Percentiles rank a stretch among this genome's conserved stretches.
phyloP scores from a whole-genome alignment of 2,329 filamentous ascomycete species.

The Colletotrichum sp. region DNA sequence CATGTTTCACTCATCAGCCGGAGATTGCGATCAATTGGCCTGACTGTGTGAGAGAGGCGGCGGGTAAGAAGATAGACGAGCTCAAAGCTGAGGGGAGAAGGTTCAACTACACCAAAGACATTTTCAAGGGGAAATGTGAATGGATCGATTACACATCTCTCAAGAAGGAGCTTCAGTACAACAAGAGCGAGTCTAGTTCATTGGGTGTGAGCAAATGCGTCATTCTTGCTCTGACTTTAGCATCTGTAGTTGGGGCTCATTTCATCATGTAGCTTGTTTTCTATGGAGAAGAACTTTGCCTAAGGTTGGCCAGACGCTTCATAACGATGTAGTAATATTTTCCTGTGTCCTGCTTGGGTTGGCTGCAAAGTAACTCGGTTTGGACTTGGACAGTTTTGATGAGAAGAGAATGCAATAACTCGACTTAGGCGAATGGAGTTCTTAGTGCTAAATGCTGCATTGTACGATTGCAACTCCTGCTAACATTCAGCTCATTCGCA shows the following conservation, averaged over 20 bases:
- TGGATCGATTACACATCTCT: not conserved
- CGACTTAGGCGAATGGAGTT: not conserved
- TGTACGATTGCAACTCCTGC: accelerated
- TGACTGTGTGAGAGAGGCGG: not conserved
- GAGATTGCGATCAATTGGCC: not conserved
- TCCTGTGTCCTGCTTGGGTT: accelerated
- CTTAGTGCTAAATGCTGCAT: accelerated
- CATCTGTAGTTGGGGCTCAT: not conserved
- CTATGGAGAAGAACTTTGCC: accelerated
- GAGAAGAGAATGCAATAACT: not conserved
- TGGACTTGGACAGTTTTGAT: not conserved
- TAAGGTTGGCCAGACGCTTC: not conserved
- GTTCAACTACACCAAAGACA: not conserved
- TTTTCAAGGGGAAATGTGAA: not conserved
- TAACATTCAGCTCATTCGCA: accelerated
- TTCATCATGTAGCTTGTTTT: not conserved
- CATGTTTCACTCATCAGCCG: not conserved
- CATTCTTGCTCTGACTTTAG: not conserved
- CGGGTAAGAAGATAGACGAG: not conserved
- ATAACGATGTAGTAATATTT: accelerated
- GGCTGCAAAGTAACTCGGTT: accelerated
- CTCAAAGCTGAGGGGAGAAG: not conserved
- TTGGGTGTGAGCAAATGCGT: not conserved
- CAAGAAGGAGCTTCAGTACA: not conserved
- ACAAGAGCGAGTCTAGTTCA: not conserved